Conservation (phyloP, 2,329 filamentous ascomycete species). For the Botrytis tulipae region DNA sequence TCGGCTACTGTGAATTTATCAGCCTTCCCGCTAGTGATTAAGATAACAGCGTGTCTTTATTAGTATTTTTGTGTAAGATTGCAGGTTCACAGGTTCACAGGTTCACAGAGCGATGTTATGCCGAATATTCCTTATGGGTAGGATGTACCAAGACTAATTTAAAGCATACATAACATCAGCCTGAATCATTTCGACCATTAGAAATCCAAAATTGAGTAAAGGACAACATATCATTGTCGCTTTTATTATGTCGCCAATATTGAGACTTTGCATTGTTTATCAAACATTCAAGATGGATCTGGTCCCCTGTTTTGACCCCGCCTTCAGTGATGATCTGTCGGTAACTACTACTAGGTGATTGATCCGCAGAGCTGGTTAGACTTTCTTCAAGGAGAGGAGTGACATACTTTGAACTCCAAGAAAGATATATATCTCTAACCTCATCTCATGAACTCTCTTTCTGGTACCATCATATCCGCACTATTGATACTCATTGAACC, state of each 20-base stretch:
- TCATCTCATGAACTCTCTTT: neutral
- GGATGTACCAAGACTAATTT: neutral
- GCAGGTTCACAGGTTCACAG: neutral
- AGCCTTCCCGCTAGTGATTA: conserved; percentile 19
- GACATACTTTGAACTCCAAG: neutral
- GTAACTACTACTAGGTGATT: neutral
- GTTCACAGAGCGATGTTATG: neutral
- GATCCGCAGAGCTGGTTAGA: neutral
- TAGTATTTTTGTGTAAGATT: neutral
- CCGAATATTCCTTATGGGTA: neutral
- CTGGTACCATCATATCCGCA: neutral
- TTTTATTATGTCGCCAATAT: neutral
- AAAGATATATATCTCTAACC: neutral
- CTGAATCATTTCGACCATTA: neutral
- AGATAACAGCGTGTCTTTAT: conserved; percentile 23
- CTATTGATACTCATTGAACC: neutral
- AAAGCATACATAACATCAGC: neutral
- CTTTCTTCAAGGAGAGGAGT: neutral
- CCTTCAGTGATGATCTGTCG: neutral
- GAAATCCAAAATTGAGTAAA: neutral
- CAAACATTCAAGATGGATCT: neutral
- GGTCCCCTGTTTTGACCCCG: neutral
- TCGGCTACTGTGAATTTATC: conserved; percentile 23
- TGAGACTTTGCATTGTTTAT: neutral
- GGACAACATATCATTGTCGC: neutral